These are phyloP conservation scores for Metschnikowia matae DNA, from an alignment of 805 yeast species.

Conservation along the genomic window DNA sequence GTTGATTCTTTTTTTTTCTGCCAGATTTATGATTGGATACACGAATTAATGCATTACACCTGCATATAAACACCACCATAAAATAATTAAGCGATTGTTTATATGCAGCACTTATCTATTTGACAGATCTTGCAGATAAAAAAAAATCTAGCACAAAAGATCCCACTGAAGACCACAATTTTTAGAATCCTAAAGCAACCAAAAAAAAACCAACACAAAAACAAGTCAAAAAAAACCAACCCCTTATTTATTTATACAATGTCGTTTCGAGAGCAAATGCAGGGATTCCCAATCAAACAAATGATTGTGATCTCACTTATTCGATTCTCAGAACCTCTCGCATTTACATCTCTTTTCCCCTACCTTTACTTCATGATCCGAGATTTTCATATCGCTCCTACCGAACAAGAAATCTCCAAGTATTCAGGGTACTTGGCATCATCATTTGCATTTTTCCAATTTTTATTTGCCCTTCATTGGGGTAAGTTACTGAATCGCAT, in stretches of 20 bases:
- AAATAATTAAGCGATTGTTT: no score
- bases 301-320: slow-evolving; percentile 37
- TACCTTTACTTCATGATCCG: slow-evolving; percentile 61
- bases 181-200: no score
- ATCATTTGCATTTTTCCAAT: slow-evolving; percentile 57
- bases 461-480: slow-evolving; percentile 57
- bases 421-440: slow-evolving; percentile 63
- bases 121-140: background rate
- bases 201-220: no score
- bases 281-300: slow-evolving; percentile 55
- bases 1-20: no score
- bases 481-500: slow-evolving; percentile 50
- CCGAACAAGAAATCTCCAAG: slow-evolving; percentile 50
- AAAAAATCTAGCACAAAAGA: background rate
- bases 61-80: no score
- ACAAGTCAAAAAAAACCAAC: no score
- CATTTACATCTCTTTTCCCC: slow-evolving; percentile 62
- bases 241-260: background rate
- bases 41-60: no score
- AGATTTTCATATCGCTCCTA: slow-evolving; percentile 47
- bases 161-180: no score
- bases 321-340: slow-evolving; percentile 58
- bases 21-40: no score
- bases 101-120: background rate
- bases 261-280: slow-evolving; percentile 45